Evolutionary conservation across 805 yeast species (phyloP), one percentile per base, ranked within the genome.

Genomic region (Clavispora fructus): DNA sequence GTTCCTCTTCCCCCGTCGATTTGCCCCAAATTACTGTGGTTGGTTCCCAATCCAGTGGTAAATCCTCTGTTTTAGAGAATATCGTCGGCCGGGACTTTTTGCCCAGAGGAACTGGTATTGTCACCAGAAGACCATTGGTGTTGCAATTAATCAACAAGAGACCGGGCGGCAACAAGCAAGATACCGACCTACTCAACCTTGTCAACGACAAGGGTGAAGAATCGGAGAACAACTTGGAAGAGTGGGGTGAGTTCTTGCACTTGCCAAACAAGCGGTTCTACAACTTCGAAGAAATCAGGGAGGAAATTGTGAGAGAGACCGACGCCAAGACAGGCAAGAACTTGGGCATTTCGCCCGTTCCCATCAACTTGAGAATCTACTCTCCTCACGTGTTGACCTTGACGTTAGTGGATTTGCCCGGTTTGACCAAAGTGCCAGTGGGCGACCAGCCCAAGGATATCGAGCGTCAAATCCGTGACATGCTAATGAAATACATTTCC

Each of bases 391-490:
- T 92, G 40, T 75, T 92, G 54, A 91, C 97, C 16, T 79, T 92
- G 63, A 94, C 99, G 7, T 77, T 94, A 58, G 97, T 94, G 35
- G 99, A 94, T 70, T 78, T 94, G 60, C 99, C 99, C 9, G 99
- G 99, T 50, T 79, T 94, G 60, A 94, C 99, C 35, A 94, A 94
- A 65, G 99, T 94, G 33, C 99, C 99, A 4, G 97, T 94, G 46
- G 99, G 99, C 42, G 99, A 94, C 69, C 99, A 94, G 69, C 99
- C 99, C 45, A 85, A 87, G 59, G 99, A 94, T 67, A 94, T 94
- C 55, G 99, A 94, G 71, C 82, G 78, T 54, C 97, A 89, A 69
- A 94, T 94, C 60, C 83, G 90, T 61, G 96, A 90, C 53, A 85
- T 94, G 89, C 75, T 94, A 41, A 76, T 94, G 77, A 91, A 90